Conservation (phyloP, 2,329 filamentous ascomycete species). For the Drechmeria coniospora region DNA sequence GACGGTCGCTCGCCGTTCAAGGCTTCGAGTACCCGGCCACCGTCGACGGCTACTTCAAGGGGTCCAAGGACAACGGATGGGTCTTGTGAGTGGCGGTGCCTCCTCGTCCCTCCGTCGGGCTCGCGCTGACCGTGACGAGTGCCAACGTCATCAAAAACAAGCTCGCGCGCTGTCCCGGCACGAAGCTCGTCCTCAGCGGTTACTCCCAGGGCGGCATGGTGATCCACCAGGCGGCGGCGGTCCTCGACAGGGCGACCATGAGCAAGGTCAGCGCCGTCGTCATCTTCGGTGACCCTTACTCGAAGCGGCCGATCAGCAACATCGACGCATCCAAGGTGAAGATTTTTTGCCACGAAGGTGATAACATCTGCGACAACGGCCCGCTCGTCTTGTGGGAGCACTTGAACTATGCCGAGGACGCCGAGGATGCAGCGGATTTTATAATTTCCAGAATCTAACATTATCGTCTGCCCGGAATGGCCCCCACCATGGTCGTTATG, state of each 20-base stretch:
- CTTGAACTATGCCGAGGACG: conserved; percentile 13
- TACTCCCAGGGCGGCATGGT: conserved; percentile 15
- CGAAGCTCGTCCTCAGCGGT: conserved; percentile 12
- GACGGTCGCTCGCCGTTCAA: conserved; percentile 9
- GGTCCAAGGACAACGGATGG: conserved; percentile 7
- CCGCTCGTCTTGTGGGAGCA: conserved; percentile 11
- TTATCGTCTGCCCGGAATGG: too few relatives aligned
- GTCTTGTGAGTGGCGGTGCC: conserved; percentile 8
- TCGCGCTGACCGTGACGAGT: conserved; percentile 10
- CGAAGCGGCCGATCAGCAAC: conserved; percentile 9
- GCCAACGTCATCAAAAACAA: conserved; percentile 16
- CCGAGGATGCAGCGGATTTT: conserved; percentile 9
- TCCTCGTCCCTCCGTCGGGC: neutral
- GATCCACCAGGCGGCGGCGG: conserved; percentile 11
- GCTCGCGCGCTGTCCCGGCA: conserved; percentile 10
- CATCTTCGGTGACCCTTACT: conserved; percentile 15
- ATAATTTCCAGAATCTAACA: conserved; percentile 5
- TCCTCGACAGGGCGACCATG: conserved; percentile 9
- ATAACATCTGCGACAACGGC: conserved; percentile 15
- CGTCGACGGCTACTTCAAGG: conserved; percentile 11
- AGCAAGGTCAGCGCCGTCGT: conserved; percentile 14
- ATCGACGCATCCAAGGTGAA: conserved; percentile 8
- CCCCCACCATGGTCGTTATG: too few relatives aligned
- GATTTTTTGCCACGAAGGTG: conserved; percentile 12
- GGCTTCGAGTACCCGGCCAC: conserved; percentile 14